Conservation (phyloP, 1,139 yeast genomes). For the Hyphopichia buzzinii region DNA sequence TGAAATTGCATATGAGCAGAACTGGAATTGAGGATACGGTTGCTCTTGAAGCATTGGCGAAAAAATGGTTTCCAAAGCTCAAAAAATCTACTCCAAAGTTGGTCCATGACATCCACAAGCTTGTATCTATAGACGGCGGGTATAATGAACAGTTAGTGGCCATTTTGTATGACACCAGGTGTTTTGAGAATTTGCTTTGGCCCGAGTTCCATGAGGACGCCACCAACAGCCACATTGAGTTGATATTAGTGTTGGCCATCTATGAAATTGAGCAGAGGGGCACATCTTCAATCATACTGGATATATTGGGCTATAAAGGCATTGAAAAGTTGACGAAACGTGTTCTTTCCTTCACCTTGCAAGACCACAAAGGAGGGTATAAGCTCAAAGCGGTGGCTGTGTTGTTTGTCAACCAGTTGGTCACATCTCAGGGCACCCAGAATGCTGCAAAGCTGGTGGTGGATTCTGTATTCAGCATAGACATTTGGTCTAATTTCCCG, state of each 20-base stretch:
- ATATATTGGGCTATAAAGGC: constrained; percentile 6
- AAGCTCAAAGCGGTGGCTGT: constrained; percentile 3
- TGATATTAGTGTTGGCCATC: constrained; percentile 21
- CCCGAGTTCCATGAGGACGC: constrained; percentile 35
- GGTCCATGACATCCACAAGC: constrained; percentile 21
- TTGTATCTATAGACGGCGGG: constrained; percentile 8
- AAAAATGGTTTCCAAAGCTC: constrained; percentile 20
- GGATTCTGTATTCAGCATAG: constrained; percentile 35
- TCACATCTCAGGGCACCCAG: constrained; percentile 1
- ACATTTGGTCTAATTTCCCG: constrained; percentile 30
- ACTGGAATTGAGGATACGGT: too few relatives aligned
- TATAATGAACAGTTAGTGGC: constrained; percentile 8
- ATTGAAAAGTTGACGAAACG: constrained; percentile 20
- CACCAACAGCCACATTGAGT: constrained; percentile 37
- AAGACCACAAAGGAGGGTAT: constrained; percentile 5
- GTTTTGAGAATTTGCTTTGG: constrained; percentile 35
- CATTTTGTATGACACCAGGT: constrained; percentile 18
- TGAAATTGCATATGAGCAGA: too few relatives aligned
- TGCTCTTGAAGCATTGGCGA: constrained; percentile 7
- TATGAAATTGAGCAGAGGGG: constrained; percentile 8
- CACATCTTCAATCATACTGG: neutral
- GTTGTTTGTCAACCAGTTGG: constrained; percentile 5
- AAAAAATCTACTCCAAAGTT: constrained; percentile 15
- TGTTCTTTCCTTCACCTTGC: constrained; percentile 14
- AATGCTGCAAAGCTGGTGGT: constrained; percentile 20